Base-by-base conservation (phyloP, 2,329 filamentous ascomycete species). In the Nectriaceae sp. region DNA sequence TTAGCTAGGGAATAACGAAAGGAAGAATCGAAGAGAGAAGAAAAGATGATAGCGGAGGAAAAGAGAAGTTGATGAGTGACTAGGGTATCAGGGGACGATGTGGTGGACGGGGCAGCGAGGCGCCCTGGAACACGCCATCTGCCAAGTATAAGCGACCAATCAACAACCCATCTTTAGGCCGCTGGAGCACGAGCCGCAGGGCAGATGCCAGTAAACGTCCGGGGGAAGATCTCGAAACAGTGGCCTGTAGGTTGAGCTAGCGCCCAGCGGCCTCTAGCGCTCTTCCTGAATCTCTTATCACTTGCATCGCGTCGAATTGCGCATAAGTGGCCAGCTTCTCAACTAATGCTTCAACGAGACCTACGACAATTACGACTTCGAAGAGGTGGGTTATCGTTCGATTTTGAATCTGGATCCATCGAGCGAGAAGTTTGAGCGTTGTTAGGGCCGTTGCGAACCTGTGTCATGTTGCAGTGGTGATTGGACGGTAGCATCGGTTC, bases 51-150 rank as follows among this genome's bases (percentile, higher is more conserved):
- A 44, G 18, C 33, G 70, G 69, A 69, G 65, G 41, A 53, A 53
- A 38, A 46, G 35, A 55, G 53, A 60, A 51, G 55, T 38, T 50
- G 44, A 52, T 48, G 31, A 52, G 47, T 48, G 49, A 46, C 40
- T 33, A 50, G 57, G 59, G 58, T 56, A 46, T 60, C 62, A 66
- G 61, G 61, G 57, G 60, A 63, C 62, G 61, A 68, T n/a, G n/a
- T n/a, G n/a, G n/a, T n/a, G 26, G 26, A 31, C 26, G 26, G 13
- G 21, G 19, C n/a, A 16, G n/a, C n/a, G 19, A 44, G 19, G 19
- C 19, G 26, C 41, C 29, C 41, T 22, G 41, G 16, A 31, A n/a
- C 26, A 31, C 26, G 26, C 26, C 26, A 31, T 31, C 26, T 15
- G 15, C 10, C 8, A 6, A n/a, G 8, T 16, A 19, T 19, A 36